phyloP scores from a whole-genome alignment of 2,329 filamentous ascomycete genomes.

The Pseudocercospora macadamiae region DNA sequence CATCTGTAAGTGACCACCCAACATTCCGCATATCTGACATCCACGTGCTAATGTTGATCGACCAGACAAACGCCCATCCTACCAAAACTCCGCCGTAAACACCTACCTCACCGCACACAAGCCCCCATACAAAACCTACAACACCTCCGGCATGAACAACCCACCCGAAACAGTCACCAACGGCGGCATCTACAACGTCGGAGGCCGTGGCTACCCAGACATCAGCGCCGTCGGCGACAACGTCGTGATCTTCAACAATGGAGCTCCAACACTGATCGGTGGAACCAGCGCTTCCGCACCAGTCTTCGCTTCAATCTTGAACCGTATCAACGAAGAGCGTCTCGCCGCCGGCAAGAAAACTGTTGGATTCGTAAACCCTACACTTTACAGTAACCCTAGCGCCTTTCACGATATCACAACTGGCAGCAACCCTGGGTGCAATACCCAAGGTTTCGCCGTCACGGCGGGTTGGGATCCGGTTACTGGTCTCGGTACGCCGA shows the following conservation, averaged over 20 bases:
- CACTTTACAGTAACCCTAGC: slow-evolving; percentile 44
- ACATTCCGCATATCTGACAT: too few species aligned
- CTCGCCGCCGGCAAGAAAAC: slow-evolving; percentile 33
- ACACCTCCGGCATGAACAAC: slow-evolving; percentile 51
- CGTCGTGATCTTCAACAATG: slow-evolving; percentile 28
- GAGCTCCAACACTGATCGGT: slow-evolving; percentile 29
- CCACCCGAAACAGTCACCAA: slow-evolving; percentile 7
- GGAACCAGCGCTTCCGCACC: slow-evolving; percentile 35
- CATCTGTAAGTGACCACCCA: too few species aligned
- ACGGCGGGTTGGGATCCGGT: slow-evolving; percentile 37
- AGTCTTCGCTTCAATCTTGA: slow-evolving; percentile 32
- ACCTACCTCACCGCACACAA: slow-evolving; percentile 39
- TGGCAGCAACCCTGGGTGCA: slow-evolving; percentile 41
- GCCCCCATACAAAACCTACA: slow-evolving; percentile 38
- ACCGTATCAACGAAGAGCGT: slow-evolving; percentile 36
- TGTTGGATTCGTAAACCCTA: slow-evolving; percentile 37
- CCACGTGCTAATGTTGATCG: too few species aligned
- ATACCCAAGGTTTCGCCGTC: slow-evolving; percentile 31
- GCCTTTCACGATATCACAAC: slow-evolving; percentile 43
- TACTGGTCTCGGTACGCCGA: slow-evolving; percentile 28
- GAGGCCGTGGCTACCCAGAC: slow-evolving; percentile 48
- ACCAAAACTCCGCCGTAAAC: slow-evolving; percentile 43
- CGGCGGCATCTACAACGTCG: slow-evolving; percentile 31
- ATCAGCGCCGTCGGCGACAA: slow-evolving; percentile 37
- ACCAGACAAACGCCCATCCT: slow-evolving; percentile 38